Percentiles rank a stretch among this genome's conserved stretches.
These are phyloP conservation scores for Fusarium irregulare DNA, from an alignment of 2,329 filamentous ascomycete genomes.

Conservation along the genomic window DNA sequence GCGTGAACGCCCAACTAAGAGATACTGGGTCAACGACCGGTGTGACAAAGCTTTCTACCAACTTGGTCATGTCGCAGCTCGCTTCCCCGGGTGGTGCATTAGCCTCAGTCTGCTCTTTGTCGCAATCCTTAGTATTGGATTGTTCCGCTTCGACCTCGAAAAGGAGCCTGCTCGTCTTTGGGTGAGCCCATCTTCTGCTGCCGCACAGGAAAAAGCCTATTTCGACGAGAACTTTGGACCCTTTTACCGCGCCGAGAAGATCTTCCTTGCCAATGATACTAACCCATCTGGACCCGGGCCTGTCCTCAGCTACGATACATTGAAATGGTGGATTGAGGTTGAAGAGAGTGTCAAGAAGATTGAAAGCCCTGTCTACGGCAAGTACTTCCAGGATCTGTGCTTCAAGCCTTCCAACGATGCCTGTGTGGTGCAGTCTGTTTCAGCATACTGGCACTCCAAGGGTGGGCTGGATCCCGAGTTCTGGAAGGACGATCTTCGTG, in stretches of 20 bases:
- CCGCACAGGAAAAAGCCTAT: conserved; percentile 91
- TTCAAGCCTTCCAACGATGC: conserved; percentile 91
- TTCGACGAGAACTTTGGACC: conserved; percentile 95
- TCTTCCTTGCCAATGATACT: conserved; percentile 92
- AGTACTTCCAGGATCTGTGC: conserved; percentile 85
- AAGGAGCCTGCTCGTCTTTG: conserved; percentile 90
- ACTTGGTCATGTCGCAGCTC: conserved; percentile 82
- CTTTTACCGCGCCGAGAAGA: conserved; percentile 94
- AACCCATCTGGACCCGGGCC: conserved; percentile 71
- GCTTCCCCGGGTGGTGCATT: conserved; percentile 88
- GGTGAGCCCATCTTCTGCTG: conserved; percentile 94
- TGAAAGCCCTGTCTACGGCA: conserved; percentile 74
- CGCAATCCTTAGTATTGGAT: conserved; percentile 83
- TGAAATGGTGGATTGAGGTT: conserved; percentile 93
- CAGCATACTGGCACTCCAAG: conserved; percentile 83
- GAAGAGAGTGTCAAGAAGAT: conserved; percentile 81
- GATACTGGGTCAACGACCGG: conserved; percentile 85
- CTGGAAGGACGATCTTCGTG: conserved; percentile 78
- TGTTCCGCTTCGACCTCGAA: conserved; percentile 90
- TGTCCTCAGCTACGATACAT: conserved; percentile 87
- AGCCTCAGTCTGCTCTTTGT: conserved; percentile 79
- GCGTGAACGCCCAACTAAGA: conserved; percentile 80
- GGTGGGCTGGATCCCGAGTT: conserved; percentile 54
- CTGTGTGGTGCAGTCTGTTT: conserved; percentile 93
- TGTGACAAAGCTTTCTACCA: conserved; percentile 84